phyloP scores from a whole-genome alignment of 2,329 filamentous ascomycete species.

The Penicillium polonicum region DNA sequence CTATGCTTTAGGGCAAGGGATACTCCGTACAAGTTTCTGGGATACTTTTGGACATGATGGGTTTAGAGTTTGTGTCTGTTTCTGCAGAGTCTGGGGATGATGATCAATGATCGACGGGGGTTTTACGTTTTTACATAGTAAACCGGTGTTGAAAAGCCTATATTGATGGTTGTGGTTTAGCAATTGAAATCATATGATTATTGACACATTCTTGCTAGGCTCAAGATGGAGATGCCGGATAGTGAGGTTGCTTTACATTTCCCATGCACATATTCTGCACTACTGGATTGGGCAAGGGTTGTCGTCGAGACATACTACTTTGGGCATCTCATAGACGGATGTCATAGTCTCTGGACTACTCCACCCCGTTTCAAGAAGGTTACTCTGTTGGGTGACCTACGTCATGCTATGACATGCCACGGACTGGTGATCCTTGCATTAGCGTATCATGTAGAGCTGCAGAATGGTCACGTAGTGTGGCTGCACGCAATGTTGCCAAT shows the following conservation, averaged over 20 bases:
- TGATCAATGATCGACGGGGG: background rate
- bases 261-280: background rate
- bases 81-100: conserved; percentile 8
- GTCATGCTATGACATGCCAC: conserved; percentile 10
- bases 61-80: background rate
- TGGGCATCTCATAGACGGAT: background rate
- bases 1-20: background rate
- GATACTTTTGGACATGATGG: background rate
- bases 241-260: background rate
- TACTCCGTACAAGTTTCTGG: background rate
- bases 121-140: no score
- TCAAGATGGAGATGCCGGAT: background rate
- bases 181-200: background rate
- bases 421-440: conserved; percentile 11
- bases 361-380: background rate
- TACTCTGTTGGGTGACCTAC: background rate
- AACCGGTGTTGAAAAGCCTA: background rate
- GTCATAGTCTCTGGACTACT: background rate
- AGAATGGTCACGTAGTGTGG: background rate
- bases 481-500: background rate
- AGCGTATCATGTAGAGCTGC: conserved; percentile 3
- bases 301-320: background rate
- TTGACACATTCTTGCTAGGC: background rate
- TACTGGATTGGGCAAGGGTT: background rate
- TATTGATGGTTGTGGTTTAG: background rate